phyloP scores from a whole-genome alignment of 306 rosid species.

The Sechiopsis laciniata region DNA sequence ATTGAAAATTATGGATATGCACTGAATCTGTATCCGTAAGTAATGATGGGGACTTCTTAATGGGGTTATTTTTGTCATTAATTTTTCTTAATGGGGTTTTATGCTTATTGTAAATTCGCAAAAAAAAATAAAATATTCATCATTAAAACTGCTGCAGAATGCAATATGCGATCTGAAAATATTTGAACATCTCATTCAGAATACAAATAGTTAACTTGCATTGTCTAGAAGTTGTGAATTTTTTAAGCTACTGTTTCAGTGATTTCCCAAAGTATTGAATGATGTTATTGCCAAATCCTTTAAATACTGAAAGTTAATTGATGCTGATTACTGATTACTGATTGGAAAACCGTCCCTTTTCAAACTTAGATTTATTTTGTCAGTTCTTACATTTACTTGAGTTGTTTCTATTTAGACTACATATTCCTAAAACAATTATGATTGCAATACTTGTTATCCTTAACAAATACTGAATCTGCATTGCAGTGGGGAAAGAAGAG shows the following conservation, averaged over 20 bases:
- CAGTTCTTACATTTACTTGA: neutral
- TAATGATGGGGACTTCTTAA: neutral
- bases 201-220: neutral
- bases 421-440: neutral
- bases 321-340: neutral
- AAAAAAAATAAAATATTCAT: neutral
- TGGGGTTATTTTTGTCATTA: neutral
- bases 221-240: neutral
- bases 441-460: constrained; percentile 11
- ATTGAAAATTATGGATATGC: neutral
- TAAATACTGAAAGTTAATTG: neutral
- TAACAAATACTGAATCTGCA: constrained; percentile 23
- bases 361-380: neutral
- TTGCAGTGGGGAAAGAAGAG: constrained; percentile 81
- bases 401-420: neutral
- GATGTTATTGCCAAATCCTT: neutral
- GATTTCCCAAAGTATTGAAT: constrained; percentile 5
- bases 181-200: neutral
- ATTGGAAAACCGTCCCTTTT: neutral
- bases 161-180: neutral
- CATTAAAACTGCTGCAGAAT: neutral
- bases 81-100: neutral
- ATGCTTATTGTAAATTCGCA: neutral
- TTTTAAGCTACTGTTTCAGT: constrained; percentile 9
- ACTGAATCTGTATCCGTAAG: neutral